A percentile compares a stretch with the other conserved stretches of the same genome.
Conservation (phyloP, 2,329 filamentous ascomycete species). For the Pezicula neosporulosa region DNA sequence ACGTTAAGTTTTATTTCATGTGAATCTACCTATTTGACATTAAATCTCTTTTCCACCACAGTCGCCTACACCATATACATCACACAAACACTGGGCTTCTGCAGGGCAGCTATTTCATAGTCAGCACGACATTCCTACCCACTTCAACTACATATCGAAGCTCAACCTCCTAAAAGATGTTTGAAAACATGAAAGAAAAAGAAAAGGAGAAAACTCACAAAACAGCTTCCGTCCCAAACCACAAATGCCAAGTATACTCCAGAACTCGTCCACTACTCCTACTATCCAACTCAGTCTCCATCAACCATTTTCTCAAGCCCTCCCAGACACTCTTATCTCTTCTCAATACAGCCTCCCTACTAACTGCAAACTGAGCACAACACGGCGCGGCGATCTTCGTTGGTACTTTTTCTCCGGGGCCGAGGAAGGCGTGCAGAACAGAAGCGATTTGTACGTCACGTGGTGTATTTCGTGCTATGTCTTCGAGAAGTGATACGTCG, state of each 20-base stretch:
- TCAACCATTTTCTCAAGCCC: constrained; percentile 53
- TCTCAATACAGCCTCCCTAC: constrained; percentile 43
- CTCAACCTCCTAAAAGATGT: background rate
- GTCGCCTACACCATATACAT: background rate
- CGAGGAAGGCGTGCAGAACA: constrained; percentile 39
- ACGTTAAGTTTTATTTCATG: background rate
- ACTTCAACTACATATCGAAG: background rate
- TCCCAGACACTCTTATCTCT: constrained; percentile 50
- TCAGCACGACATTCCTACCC: background rate
- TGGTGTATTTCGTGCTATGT: constrained; percentile 19
- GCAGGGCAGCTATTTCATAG: background rate
- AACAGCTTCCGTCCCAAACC: constrained; percentile 54
- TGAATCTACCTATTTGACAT: no score
- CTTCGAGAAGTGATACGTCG: background rate
- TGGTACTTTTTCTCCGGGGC: constrained; percentile 32
- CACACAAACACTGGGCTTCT: background rate
- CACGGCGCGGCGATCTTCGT: constrained; percentile 50
- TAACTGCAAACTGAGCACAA: constrained; percentile 63
- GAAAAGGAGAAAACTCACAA: constrained; percentile 10
- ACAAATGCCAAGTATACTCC: constrained; percentile 64
- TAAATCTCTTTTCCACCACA: background rate
- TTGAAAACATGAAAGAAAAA: background rate
- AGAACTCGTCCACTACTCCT: constrained; percentile 53
- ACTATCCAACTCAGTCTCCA: constrained; percentile 50
- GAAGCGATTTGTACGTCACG: constrained; percentile 36